A percentile compares a stretch with the other conserved stretches of the same genome.
phyloP scores from a whole-genome alignment of 768 basidiomycete genomes.

The Mycena vulgaris region DNA sequence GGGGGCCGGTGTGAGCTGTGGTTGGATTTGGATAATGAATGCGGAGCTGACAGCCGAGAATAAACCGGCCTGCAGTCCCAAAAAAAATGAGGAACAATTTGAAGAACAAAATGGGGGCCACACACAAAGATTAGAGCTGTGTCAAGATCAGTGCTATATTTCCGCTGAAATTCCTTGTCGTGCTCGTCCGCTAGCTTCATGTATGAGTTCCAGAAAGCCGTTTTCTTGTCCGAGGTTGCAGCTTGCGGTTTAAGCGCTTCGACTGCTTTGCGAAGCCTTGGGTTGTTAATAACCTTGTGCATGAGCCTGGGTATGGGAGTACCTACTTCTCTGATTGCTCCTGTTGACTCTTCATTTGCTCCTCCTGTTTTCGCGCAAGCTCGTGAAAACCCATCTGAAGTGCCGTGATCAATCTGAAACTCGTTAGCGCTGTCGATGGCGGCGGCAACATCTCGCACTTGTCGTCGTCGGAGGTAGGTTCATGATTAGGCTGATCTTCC shows the following conservation, averaged over 20 bases:
- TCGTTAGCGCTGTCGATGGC: background rate
- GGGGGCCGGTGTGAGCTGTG: background rate
- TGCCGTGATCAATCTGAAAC: background rate
- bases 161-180: conserved; percentile 10
- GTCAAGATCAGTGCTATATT: conserved; percentile 5
- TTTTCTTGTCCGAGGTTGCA: no score
- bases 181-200: conserved; percentile 1
- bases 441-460: no score
- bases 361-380: no score
- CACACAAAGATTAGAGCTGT: no score
- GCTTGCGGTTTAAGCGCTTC: no score
- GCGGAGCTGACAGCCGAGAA: no score
- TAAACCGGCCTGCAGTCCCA: no score
- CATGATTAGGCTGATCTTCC: no score
- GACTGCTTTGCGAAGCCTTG: background rate
- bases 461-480: no score
- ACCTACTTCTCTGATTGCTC: background rate
- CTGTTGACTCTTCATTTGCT: background rate
- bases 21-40: background rate
- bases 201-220: background rate
- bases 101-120: no score
- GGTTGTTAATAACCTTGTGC: background rate
- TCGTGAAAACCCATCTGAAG: background rate
- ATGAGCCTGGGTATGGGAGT: no score
- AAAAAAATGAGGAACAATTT: no score